Conservation (phyloP, 73 alveolate species). For the Symbiodinium pilosum region DNA sequence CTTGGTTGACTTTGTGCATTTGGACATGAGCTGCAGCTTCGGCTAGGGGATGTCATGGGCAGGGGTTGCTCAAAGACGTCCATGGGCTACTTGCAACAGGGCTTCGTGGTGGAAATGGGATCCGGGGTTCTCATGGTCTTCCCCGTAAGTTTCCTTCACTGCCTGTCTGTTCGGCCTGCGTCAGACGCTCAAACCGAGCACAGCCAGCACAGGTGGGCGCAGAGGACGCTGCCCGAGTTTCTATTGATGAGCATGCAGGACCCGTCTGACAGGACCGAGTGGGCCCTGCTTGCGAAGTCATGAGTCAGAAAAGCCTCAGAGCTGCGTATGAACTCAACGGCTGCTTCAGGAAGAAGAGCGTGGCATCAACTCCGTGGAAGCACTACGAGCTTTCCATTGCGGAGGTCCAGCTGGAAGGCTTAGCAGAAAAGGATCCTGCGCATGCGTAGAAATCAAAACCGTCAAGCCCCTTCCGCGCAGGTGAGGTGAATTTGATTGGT, state of each 20-base stretch:
- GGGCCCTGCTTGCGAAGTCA: too few species aligned
- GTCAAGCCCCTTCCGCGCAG: not conserved
- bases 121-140: too few species aligned
- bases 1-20: conserved; percentile 19
- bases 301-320: not conserved
- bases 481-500: conserved; percentile 81
- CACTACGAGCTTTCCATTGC: conserved; percentile 89
- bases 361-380: conserved; percentile 71
- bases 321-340: not conserved
- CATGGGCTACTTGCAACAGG: too few species aligned
- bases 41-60: too few species aligned
- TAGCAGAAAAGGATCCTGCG: not conserved
- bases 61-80: too few species aligned
- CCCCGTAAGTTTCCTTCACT: too few species aligned
- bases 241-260: conserved; percentile 84
- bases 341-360: conserved; percentile 31
- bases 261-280: conserved; percentile 15
- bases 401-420: conserved; percentile 88
- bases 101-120: too few species aligned
- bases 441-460: not conserved
- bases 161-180: too few species aligned
- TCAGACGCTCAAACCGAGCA: too few species aligned
- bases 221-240: conserved; percentile 85
- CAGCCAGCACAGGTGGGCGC: conserved; percentile 62
- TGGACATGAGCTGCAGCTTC: too few species aligned